These are phyloP conservation scores for Aureobasidium zeae DNA, from an alignment of 2,329 filamentous ascomycete genomes.

Conservation along the genomic window DNA sequence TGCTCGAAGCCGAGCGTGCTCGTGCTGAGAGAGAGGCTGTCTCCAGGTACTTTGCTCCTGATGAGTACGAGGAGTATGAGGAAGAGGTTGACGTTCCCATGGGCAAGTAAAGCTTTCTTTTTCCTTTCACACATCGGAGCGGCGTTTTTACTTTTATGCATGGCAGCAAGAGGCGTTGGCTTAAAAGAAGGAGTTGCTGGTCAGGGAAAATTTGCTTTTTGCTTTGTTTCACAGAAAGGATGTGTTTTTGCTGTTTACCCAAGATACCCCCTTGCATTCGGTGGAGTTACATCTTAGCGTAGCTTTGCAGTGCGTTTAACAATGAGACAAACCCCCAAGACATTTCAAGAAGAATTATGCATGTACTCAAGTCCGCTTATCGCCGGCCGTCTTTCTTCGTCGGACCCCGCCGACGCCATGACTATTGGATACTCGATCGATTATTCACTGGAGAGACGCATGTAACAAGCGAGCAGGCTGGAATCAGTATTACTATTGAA, in stretches of 20 bases:
- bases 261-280: too few relatives aligned
- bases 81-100: constrained; percentile 56
- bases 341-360: background rate
- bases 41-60: constrained; percentile 54
- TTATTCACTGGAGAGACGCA: constrained; percentile 15
- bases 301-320: too few relatives aligned
- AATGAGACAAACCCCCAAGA: background rate
- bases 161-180: background rate
- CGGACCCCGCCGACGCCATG: constrained; percentile 9
- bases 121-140: background rate
- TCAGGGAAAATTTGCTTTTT: too few relatives aligned
- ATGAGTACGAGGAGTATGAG: constrained; percentile 68
- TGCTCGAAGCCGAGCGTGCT: constrained; percentile 72
- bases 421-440: constrained; percentile 2
- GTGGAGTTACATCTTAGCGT: too few relatives aligned
- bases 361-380: background rate
- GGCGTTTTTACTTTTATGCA: background rate
- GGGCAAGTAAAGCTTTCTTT: constrained; percentile 1
- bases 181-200: background rate
- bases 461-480: too few relatives aligned
- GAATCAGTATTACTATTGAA: background rate
- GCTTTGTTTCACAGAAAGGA: too few relatives aligned
- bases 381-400: background rate
- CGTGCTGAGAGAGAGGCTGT: constrained; percentile 60
- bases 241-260: too few relatives aligned